Percentiles rank a stretch among this genome's conserved stretches.
Conservation (phyloP, 345 rosid species). For the Bretschneidera sinensis region DNA sequence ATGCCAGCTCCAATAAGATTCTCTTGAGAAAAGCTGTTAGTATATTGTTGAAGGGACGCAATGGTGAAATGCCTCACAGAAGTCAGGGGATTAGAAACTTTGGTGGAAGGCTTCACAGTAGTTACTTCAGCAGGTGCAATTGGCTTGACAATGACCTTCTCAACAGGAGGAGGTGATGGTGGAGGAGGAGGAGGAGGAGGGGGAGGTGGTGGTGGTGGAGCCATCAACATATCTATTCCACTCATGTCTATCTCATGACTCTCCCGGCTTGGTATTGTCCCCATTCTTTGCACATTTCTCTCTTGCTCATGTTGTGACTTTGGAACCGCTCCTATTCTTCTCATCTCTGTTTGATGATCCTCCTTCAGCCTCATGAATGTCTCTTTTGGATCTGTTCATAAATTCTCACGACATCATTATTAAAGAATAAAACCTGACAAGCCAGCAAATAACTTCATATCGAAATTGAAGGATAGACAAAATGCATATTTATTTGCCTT, state of each 20-base stretch:
- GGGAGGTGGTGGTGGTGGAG: constrained; percentile 36
- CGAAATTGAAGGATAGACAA: constrained; percentile 2
- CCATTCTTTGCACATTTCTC: constrained; percentile 30
- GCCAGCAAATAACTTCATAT: constrained; percentile 5
- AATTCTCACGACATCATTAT: neutral
- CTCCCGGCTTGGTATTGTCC: constrained; percentile 29
- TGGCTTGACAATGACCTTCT: constrained; percentile 54
- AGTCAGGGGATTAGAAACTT: constrained; percentile 29
- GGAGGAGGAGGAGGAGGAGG: constrained; percentile 52
- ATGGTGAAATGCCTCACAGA: constrained; percentile 79
- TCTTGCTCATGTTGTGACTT: constrained; percentile 44
- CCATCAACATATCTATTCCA: constrained; percentile 35
- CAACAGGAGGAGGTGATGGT: constrained; percentile 41
- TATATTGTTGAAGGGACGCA: constrained; percentile 93
- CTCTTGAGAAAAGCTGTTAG: constrained; percentile 94
- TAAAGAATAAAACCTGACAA: constrained; percentile 9
- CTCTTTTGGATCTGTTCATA: constrained; percentile 51
- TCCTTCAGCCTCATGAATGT: constrained; percentile 28
- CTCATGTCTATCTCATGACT: constrained; percentile 62
- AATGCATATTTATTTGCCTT: constrained; percentile 42
- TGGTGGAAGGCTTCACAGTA: constrained; percentile 40
- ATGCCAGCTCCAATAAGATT: constrained; percentile 84
- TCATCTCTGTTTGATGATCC: constrained; percentile 28
- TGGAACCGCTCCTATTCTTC: constrained; percentile 43
- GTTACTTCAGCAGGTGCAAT: constrained; percentile 44